Base-by-base conservation (phyloP, 2,329 filamentous ascomycete genomes). In the Neofusicoccum kwambonambiense region DNA sequence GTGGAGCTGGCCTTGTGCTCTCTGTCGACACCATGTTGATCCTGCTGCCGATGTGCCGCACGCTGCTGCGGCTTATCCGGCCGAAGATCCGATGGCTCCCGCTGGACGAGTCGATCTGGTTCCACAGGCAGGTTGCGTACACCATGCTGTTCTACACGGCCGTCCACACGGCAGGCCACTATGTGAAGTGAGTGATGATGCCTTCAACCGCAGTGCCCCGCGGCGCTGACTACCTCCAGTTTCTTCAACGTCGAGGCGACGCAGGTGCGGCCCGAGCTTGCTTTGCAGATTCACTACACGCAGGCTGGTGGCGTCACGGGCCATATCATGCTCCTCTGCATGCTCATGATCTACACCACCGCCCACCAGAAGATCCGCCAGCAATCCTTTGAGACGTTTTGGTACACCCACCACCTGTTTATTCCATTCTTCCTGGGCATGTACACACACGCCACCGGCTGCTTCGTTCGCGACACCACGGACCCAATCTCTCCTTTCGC, bases 371-470 rank as follows among this genome's bases (percentile, higher is more conserved):
- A 92, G 70, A 98, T 99, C 69, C 90, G 95, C 63, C 94, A 98
- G 76, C 95, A 99, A 76, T 96, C 92, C 0, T 99, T 93, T 75
- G 95, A 99, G 80, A 96, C 94, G 0, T 99, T 99, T 77, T 99
- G 95, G 95, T 99, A 99, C 80, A 97, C 93, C 0, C 95, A 99
- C 79, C 95, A 99, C 73, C 86, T 99, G n/a, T 98, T 98, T 73
- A 90, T 99, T 67, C 94, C 95, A 1, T 99, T 99, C 78, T 80
- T 98, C 73, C 84, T 99, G 50, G 94, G 87, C 52, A 88, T 98
- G 70, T 99, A 98, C 79, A 98, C 94, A 12, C 95, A 99, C 78
- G 94, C 95, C 1, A 92, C 91, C 6, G 93, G 92, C 66, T 99
- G 95, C 80, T 99, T 99, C 80, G 95, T 99, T 45, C 91, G 95